Conservation (phyloP, 1,284 basidiomycete genomes). For the Pseudozyma sp. region DNA sequence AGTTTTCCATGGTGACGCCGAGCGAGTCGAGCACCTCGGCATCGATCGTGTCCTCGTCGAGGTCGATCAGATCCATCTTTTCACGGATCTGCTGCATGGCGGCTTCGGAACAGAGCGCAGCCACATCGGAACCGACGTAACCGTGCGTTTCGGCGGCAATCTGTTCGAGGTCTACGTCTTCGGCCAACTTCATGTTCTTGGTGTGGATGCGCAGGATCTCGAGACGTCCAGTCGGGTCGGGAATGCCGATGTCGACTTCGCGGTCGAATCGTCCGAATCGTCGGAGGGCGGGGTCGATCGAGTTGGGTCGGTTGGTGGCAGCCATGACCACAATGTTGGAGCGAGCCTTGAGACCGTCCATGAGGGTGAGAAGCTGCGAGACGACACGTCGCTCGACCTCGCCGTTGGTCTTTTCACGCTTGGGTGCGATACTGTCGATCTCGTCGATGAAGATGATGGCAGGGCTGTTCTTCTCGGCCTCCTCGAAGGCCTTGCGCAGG, state of each 20-base stretch:
- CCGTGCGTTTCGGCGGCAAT: conserved; percentile 99
- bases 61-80: conserved; percentile 95
- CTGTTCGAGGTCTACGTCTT: conserved; percentile 96
- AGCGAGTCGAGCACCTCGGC: conserved; percentile 95
- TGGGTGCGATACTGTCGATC: conserved; percentile 98
- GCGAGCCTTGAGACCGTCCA: conserved; percentile 98
- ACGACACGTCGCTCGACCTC: conserved; percentile 99
- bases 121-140: conserved; percentile 97
- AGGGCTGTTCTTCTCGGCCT: conserved; percentile 99
- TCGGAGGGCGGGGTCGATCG: conserved; percentile 96
- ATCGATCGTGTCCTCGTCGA: conserved; percentile 85
- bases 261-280: conserved; percentile 99
- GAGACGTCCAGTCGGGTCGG: conserved; percentile 96
- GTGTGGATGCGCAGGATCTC: conserved; percentile 99
- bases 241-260: conserved; percentile 98
- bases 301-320: conserved; percentile 98
- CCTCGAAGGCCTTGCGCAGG: conserved; percentile 96
- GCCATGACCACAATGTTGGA: conserved; percentile 99
- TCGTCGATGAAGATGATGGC: conserved; percentile 99
- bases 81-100: conserved; percentile 99
- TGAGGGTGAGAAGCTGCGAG: conserved; percentile 95
- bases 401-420: conserved; percentile 99
- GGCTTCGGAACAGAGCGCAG: conserved; percentile 94
- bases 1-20: conserved; percentile 97
- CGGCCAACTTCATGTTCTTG: conserved; percentile 99